Conservation (phyloP, 108 stramenopile species). For the Conticribra weissflogii region DNA sequence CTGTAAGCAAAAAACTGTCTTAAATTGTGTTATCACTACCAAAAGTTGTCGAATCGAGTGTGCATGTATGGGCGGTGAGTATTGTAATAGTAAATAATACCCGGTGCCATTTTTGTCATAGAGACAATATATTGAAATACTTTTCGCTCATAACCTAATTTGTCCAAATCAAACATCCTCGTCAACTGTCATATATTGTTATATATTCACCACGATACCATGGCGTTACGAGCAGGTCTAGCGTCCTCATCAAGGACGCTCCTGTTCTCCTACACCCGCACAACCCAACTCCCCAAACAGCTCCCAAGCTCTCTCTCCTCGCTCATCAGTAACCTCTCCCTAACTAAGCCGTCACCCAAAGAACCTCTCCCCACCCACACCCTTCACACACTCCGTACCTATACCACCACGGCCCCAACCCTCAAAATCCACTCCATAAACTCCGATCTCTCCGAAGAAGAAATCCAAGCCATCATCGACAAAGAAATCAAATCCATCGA, state of each 20-base stretch:
- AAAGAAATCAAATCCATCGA: constrained; percentile 60
- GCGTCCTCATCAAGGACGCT: neutral
- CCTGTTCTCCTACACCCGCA: neutral
- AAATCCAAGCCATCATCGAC: constrained; percentile 71
- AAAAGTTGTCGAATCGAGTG: too few relatives aligned
- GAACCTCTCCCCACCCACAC: neutral
- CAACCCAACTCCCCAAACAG: neutral
- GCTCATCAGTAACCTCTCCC: neutral
- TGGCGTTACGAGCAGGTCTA: neutral
- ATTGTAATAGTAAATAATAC: too few relatives aligned
- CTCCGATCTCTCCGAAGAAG: constrained; percentile 55
- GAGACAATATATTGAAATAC: too few relatives aligned
- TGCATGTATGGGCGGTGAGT: too few relatives aligned
- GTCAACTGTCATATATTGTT: neutral
- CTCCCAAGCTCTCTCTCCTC: neutral
- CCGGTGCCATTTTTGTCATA: too few relatives aligned
- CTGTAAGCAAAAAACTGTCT: too few relatives aligned
- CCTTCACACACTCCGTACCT: neutral
- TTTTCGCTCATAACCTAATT: too few relatives aligned
- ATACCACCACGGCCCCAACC: constrained; percentile 21
- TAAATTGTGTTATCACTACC: too few relatives aligned
- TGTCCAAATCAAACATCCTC: neutral
- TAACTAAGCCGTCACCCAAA: neutral
- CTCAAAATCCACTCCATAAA: constrained; percentile 50
- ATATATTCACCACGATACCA: neutral